phyloP scores from a whole-genome alignment of 495 filamentous ascomycete species.

The Saxispiralis lemnorum region DNA sequence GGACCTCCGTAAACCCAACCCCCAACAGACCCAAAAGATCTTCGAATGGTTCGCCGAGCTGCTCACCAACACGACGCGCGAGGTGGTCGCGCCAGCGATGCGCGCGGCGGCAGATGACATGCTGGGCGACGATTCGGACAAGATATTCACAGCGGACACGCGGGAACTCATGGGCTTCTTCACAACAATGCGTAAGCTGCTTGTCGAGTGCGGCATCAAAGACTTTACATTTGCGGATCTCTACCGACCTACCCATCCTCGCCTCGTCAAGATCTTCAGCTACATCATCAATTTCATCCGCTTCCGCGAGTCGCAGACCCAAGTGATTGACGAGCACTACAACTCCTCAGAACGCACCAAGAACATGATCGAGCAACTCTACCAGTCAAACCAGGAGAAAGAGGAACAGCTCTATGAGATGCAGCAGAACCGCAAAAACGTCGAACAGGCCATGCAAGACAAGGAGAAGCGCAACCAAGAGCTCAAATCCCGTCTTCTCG shows the following conservation, averaged over 20 bases:
- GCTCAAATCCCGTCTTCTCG: constrained; percentile 58
- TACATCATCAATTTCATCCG: constrained; percentile 97
- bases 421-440: constrained; percentile 52
- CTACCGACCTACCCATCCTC: constrained; percentile 69
- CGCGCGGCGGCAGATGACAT: constrained; percentile 72
- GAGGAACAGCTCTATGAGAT: constrained; percentile 66
- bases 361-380: constrained; percentile 68
- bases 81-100: constrained; percentile 88
- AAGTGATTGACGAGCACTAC: constrained; percentile 76
- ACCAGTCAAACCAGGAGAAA: constrained; percentile 69
- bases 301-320: constrained; percentile 78
- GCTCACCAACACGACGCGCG: constrained; percentile 75
- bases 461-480: constrained; percentile 72
- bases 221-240: constrained; percentile 88
- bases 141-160: constrained; percentile 65
- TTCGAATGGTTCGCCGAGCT: constrained; percentile 95
- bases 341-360: constrained; percentile 76
- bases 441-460: constrained; percentile 60
- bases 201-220: constrained; percentile 73
- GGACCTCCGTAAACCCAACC: constrained; percentile 83
- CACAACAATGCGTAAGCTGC: constrained; percentile 51
- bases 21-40: constrained; percentile 83
- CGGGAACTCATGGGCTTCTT: constrained; percentile 90
- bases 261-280: constrained; percentile 78
- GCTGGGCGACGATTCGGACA: constrained; percentile 57